Evolutionary conservation across 768 basidiomycete genomes (phyloP).

Genomic region (Vararia minispora): DNA sequence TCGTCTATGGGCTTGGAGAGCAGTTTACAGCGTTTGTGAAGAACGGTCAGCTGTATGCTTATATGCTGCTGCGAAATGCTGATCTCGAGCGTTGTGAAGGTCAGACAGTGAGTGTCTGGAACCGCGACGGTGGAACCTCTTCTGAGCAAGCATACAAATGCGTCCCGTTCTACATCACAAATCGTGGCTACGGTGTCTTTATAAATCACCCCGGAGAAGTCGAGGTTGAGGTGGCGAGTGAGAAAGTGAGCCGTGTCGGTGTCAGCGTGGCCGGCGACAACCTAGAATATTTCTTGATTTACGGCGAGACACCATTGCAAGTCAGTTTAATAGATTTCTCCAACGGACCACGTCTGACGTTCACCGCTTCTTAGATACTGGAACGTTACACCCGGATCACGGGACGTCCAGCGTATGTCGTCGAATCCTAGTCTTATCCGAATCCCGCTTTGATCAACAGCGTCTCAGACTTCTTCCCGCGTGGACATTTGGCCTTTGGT

Average conservation of each 20-base stretch:
- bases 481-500: constrained; percentile 73
- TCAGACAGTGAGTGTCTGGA: constrained; percentile 55
- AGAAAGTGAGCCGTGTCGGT: constrained; percentile 54
- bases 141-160: constrained; percentile 60
- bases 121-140: constrained; percentile 66
- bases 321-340: constrained; percentile 22
- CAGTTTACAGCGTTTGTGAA: constrained; percentile 68
- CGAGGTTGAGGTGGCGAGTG: constrained; percentile 61
- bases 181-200: constrained; percentile 64
- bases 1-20: constrained; percentile 66
- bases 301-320: constrained; percentile 54
- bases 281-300: constrained; percentile 63
- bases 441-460: constrained; percentile 14
- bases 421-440: constrained; percentile 8
- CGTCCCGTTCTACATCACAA: constrained; percentile 60
- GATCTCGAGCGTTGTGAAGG: constrained; percentile 21
- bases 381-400: constrained; percentile 51
- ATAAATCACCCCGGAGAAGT: constrained; percentile 71
- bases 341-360: not conserved
- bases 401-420: constrained; percentile 44
- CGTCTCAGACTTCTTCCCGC: constrained; percentile 44
- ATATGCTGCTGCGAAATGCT: constrained; percentile 13
- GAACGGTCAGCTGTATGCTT: constrained; percentile 42
- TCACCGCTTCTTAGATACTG: constrained; percentile 31
- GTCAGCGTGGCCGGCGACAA: constrained; percentile 50